Base-by-base conservation (phyloP, 2,329 filamentous ascomycete genomes). In the Neurospora sp. region DNA sequence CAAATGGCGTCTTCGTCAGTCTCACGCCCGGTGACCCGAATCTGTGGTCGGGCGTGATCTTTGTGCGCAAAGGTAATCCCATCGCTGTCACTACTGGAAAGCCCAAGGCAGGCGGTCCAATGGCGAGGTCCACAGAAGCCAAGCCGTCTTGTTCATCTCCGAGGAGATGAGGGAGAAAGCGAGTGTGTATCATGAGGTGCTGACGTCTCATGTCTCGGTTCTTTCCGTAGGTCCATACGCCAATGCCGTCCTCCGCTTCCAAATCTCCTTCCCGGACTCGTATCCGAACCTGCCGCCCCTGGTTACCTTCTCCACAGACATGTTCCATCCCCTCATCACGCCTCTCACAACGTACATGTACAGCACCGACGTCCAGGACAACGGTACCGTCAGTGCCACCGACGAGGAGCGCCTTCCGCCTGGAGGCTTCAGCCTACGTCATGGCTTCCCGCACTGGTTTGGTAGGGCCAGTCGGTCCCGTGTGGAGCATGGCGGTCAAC, bases 271-370 rank as follows among this genome's bases (percentile, higher is more conserved):
- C 76, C 92, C 94, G 41, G 85, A 91, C 71, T 85, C 86, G 46
- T 97, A 96, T 78, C 95, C 95, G 12, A 82, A 85, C 68, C 82
- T 92, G 23, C 92, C 95, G 67, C 96, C 96, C 10, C 84, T 94
- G 19, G 88, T 99, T 74, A 95, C 91, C 69, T 97, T 99, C 80
- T 87, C 89, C 66, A 96, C 92, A 74, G 95, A 98, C 78, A 91
- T 98, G 74, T 99, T 98, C 79, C 95, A 99, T 79, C 95, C 95
- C 19, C 85, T 99, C 57, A 90, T 98, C 74, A 93, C 94, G 8
- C 94, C 96, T 43, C 85, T 96, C 72, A 97, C 93, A n/a, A 97
- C 93, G 3, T 96, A 97, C 81, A 96, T 92, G 77, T 96, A 97
- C 82, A 91, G 92, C 57, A 93, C 92, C 72, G 90, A 91, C 70